Evolutionary conservation across 2,329 filamentous ascomycete species (phyloP).

Genomic region (Cladorrhinum sp.): DNA sequence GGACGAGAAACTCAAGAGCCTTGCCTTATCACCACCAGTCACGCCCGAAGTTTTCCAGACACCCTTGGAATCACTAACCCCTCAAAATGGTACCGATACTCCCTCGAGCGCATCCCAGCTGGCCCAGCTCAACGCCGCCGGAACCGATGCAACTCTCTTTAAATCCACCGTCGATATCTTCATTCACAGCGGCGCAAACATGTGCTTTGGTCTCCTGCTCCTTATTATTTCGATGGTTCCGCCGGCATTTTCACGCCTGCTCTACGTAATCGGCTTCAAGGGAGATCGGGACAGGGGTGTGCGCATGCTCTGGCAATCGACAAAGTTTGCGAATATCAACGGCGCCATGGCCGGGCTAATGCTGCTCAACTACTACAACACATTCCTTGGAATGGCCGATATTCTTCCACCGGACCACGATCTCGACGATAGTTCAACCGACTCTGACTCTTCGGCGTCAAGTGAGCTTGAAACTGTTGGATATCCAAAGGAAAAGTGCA

Average conservation of each 20-base stretch:
- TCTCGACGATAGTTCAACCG: conserved; percentile 36
- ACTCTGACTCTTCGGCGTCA: conserved; percentile 40
- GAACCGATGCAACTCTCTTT: conserved; percentile 61
- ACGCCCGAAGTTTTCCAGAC: background rate
- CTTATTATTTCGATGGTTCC: conserved; percentile 91
- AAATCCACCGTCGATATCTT: conserved; percentile 79
- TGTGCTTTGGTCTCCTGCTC: conserved; percentile 84
- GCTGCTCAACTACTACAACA: conserved; percentile 84
- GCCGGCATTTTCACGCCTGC: conserved; percentile 79
- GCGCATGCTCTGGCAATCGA: conserved; percentile 85
- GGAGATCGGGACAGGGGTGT: conserved; percentile 83
- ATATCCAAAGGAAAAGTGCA: conserved; percentile 68
- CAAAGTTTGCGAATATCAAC: conserved; percentile 81
- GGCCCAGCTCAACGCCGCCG: conserved; percentile 36
- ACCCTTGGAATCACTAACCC: background rate
- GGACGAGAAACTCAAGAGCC: conserved; percentile 21
- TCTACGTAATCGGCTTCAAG: conserved; percentile 86
- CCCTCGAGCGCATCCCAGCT: conserved; percentile 25
- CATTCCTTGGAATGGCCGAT: conserved; percentile 79
- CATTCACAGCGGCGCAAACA: conserved; percentile 81
- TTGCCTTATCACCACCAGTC: conserved; percentile 3
- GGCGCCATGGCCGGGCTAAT: conserved; percentile 84
- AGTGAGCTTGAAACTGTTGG: conserved; percentile 62
- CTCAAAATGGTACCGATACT: conserved; percentile 10
- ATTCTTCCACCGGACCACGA: conserved; percentile 68